Evolutionary conservation across 1,284 basidiomycete species (phyloP).

Genomic region (Anthracocystis setariae): DNA sequence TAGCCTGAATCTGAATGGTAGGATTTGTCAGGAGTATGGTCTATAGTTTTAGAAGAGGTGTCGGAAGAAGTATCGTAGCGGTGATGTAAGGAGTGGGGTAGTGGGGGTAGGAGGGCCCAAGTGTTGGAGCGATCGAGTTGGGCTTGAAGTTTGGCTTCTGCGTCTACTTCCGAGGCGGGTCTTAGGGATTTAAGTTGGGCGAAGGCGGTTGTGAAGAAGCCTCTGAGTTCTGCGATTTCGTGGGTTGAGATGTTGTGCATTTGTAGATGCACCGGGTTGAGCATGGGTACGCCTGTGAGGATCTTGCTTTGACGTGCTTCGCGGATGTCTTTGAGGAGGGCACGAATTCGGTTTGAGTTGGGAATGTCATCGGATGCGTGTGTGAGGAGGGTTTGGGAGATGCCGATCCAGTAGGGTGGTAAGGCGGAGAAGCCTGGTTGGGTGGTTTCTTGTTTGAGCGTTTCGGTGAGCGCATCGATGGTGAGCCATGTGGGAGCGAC

Average conservation of each 20-base stretch:
- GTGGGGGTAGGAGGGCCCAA: slow-evolving; percentile 11
- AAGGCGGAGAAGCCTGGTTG: slow-evolving; percentile 62
- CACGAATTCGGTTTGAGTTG: slow-evolving; percentile 81
- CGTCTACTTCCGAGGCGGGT: slow-evolving; percentile 25
- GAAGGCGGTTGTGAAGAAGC: slow-evolving; percentile 62
- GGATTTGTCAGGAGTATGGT: no score
- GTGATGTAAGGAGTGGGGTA: slow-evolving; percentile 5
- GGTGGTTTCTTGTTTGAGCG: slow-evolving; percentile 62
- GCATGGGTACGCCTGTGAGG: slow-evolving; percentile 76
- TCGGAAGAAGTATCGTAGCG: no score
- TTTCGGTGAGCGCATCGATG: slow-evolving; percentile 80
- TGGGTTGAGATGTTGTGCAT: slow-evolving; percentile 66
- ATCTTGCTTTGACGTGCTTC: slow-evolving; percentile 94
- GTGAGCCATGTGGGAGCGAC: slow-evolving; percentile 88
- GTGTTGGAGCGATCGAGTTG: slow-evolving; percentile 17
- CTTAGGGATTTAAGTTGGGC: slow-evolving; percentile 48
- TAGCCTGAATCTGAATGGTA: slow-evolving; percentile 42
- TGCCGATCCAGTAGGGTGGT: slow-evolving; percentile 67
- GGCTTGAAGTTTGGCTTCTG: slow-evolving; percentile 20
- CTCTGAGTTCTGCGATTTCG: slow-evolving; percentile 62
- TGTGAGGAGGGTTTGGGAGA: slow-evolving; percentile 21
- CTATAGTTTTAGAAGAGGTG: no score
- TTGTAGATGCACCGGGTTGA: slow-evolving; percentile 72
- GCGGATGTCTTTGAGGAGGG: slow-evolving; percentile 88
- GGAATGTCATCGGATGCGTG: slow-evolving; percentile 85